Conservation (phyloP, 345 rosid genomes). For the Euphorbia peplus region DNA sequence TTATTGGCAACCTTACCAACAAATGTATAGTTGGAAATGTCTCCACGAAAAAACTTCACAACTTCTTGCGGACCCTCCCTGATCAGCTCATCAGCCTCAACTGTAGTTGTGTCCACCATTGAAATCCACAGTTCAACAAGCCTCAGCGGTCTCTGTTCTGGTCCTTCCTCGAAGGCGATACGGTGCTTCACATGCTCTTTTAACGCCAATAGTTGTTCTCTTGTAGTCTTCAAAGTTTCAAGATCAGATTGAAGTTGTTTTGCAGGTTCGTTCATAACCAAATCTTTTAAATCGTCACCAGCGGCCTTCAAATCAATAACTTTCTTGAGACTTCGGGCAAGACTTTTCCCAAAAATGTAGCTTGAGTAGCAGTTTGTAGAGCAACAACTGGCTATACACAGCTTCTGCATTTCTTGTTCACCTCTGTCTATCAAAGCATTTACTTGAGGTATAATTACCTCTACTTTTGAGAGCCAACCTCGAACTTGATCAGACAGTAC, state of each 20-base stretch:
- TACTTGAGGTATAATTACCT: neutral
- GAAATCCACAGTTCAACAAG: conserved; percentile 3
- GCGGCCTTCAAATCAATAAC: neutral
- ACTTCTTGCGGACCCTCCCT: neutral
- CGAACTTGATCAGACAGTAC: neutral
- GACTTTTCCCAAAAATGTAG: neutral
- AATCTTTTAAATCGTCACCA: neutral
- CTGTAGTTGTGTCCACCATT: neutral
- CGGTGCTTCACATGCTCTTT: neutral
- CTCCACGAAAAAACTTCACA: neutral
- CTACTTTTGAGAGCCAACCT: neutral
- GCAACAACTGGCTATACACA: neutral
- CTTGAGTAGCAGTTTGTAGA: neutral
- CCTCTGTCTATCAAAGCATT: neutral
- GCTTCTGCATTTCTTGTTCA: neutral
- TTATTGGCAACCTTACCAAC: neutral
- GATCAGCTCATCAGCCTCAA: conserved; percentile 1
- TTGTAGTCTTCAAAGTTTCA: neutral
- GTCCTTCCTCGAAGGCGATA: neutral
- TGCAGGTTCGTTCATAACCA: neutral
- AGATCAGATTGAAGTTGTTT: neutral
- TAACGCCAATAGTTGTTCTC: neutral
- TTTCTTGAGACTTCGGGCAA: neutral
- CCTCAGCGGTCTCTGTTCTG: neutral
- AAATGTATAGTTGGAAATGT: neutral